Conservation (phyloP, 2,329 filamentous ascomycete species). For the Xylaria sp. region DNA sequence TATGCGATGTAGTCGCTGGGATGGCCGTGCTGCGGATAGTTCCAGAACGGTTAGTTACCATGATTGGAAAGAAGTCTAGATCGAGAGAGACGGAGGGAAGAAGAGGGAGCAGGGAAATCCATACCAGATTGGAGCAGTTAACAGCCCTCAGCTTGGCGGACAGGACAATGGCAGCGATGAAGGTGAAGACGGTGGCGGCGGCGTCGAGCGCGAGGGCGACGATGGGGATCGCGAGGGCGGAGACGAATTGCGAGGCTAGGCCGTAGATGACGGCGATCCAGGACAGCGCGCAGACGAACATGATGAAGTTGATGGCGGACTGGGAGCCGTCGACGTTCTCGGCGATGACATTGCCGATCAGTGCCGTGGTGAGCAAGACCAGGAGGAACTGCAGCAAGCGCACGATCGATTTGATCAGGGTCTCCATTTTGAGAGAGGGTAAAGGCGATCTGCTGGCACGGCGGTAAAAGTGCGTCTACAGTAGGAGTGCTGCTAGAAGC, state of each 20-base stretch:
- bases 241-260: slow-evolving; percentile 30
- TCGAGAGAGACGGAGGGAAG: neutral
- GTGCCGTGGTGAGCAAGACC: slow-evolving; percentile 55
- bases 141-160: slow-evolving; percentile 69
- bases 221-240: slow-evolving; percentile 29
- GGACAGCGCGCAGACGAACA: slow-evolving; percentile 69
- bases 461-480: neutral
- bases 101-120: too few species aligned
- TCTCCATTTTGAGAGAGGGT: slow-evolving; percentile 22
- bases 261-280: slow-evolving; percentile 64
- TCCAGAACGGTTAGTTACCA: slow-evolving; percentile 2
- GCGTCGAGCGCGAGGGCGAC: slow-evolving; percentile 31
- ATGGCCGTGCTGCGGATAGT: slow-evolving; percentile 42
- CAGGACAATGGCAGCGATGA: slow-evolving; percentile 71
- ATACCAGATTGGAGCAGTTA: slow-evolving; percentile 65
- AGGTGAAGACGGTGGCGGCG: slow-evolving; percentile 66
- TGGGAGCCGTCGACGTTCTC: slow-evolving; percentile 48
- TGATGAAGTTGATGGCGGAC: slow-evolving; percentile 63
- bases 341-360: slow-evolving; percentile 62
- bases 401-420: slow-evolving; percentile 49
- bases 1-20: slow-evolving; percentile 61
- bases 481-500: too few species aligned
- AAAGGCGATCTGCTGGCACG: neutral
- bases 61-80: too few species aligned
- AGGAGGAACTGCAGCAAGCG: slow-evolving; percentile 55